These are phyloP conservation scores for Biscogniauxia mediterranea DNA, from an alignment of 2,329 filamentous ascomycete genomes.

Conservation along the genomic window DNA sequence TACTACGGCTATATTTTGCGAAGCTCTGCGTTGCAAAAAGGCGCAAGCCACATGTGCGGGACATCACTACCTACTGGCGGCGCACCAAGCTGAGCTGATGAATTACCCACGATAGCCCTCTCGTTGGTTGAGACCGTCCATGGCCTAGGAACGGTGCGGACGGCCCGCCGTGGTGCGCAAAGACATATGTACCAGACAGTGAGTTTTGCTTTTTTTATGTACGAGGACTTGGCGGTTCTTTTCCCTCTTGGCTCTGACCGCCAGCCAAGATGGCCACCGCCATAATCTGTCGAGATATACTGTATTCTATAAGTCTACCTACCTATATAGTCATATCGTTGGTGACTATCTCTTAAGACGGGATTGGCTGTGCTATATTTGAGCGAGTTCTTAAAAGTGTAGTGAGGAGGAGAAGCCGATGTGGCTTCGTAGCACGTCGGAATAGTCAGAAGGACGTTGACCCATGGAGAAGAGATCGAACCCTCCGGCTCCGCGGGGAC, in stretches of 20 bases:
- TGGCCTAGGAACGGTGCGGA: background rate
- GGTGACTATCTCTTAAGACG: background rate
- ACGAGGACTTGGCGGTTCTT: background rate
- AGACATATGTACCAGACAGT: background rate
- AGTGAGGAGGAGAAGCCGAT: background rate
- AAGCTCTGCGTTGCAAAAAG: background rate
- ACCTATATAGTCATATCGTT: background rate
- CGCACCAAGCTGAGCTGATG: background rate
- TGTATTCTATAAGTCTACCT: background rate
- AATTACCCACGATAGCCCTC: background rate
- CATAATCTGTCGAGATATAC: background rate
- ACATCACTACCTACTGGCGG: background rate
- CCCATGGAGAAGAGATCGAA: background rate
- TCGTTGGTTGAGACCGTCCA: background rate
- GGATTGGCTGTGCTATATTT: background rate
- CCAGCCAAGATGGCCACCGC: background rate
- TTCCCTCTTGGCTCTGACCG: background rate
- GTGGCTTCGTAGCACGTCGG: background rate
- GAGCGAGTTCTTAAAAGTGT: background rate
- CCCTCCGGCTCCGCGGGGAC: background rate
- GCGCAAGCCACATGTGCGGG: background rate
- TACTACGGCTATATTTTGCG: background rate
- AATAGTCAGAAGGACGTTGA: background rate
- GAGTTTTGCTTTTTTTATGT: background rate
- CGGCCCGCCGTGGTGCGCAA: background rate